Base-by-base conservation (phyloP, 768 basidiomycete genomes). In the Russula sp. region DNA sequence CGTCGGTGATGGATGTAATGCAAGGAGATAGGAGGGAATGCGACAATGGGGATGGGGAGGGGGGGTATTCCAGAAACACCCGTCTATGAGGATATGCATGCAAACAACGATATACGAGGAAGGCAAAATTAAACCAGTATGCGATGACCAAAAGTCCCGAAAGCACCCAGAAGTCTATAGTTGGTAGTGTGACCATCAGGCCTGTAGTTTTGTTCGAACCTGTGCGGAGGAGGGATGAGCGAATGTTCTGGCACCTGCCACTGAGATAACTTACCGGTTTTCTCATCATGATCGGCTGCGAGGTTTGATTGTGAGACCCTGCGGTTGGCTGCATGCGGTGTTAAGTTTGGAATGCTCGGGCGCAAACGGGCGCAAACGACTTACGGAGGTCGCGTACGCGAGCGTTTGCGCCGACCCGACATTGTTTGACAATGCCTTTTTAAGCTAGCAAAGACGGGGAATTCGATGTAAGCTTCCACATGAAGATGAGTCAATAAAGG, bases 391-490 rank as follows among this genome's bases (percentile, higher is more conserved):
- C 55, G 67, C 56, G 48, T 58, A 56, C 20, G 74, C 71, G 10
- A 73, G 68, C 22, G 73, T 67, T 52, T 78, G 78, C 80, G 52
- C 54, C 59, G 63, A 6, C 53, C 58, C 58, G 35, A 35, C 66
- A 57, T 68, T 68, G 54, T 85, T 77, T 31, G 83, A 82, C 55
- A 90, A 75, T 52, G 83, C 85, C 68, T 84, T 84, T 77, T 84
- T 78, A 27, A 89, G 81, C 88, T 80, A 66, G 13, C 14, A 9
- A 65, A 80, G 64, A 13, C 37, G 58, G 11, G n/a, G 22, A 4
- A 49, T n/a, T 7, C 37, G 32, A 51, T n/a, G 18, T 40, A 34
- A 48, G 20, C 2, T 22, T 22, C 48, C 35, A 1, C 14, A 3
- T 18, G 40, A n/a, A 51, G n/a, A 20, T 16, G 22, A 39, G 44